Base-by-base conservation (phyloP, 208 protist species). In the Naegleria fowleri region DNA sequence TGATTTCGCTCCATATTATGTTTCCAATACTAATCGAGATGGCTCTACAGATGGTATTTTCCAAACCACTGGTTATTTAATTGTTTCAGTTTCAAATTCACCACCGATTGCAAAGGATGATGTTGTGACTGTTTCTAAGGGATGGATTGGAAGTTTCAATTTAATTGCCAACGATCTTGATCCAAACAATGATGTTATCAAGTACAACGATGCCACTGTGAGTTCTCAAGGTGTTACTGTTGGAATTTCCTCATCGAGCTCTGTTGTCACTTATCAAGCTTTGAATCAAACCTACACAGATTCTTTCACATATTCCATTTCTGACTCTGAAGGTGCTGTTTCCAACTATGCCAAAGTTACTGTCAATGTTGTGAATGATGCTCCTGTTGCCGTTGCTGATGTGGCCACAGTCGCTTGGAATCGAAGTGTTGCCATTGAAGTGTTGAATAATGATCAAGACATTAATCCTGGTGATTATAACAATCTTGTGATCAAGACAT, bases 361-460 rank as follows among this genome's bases (percentile, higher is more conserved):
- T 41, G 9, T 89, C 39, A 41, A 38, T 67, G 48, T 89, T 40
- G 40, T 40, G 0, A 89, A 89, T 29, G 51, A 41, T n/a, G n/a
- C 86, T 67, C 86, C 86, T 55, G 29, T 67, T 29, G 48, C 86
- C 36, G 25, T 75, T 19, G n/a, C 55, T 67, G 86, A 89, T 67
- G 33, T 0, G 5, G 41, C 22, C 19, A n/a, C 43, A 2, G n/a
- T 29, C 25, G 0, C 5, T 38, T 89, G 86, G 86, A 89, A 89
- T 67, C 59, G 11, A 67, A 33, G 6, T 29, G 25, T 67, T n/a
- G 41, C 22, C 9, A 41, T 89, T 29, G 51, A 55, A 25, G 48
- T 67, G 6, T 67, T 89, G 13, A 16, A 15, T 7, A 89, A 89
- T 89, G 86, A 89, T 40, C 6, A 41, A 19, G 86, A 89, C 59